phyloP scores from a whole-genome alignment of 495 filamentous ascomycete species.

The Lophiotrema nucula region DNA sequence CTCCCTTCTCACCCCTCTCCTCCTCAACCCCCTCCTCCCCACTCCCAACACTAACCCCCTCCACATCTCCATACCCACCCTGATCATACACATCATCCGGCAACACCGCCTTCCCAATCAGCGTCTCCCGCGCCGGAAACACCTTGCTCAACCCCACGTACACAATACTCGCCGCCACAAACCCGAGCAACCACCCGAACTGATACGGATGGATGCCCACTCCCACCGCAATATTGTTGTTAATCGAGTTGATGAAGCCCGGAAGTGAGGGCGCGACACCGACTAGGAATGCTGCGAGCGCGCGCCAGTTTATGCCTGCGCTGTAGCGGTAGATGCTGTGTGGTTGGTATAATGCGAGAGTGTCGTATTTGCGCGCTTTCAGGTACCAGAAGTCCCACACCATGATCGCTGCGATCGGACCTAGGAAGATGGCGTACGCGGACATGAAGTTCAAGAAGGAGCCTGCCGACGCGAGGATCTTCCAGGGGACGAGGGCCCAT shows the following conservation, averaged over 20 bases:
- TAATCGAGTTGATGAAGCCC: constrained; percentile 54
- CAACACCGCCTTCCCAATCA: constrained; percentile 41
- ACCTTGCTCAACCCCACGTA: constrained; percentile 46
- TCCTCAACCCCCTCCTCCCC: constrained; percentile 14
- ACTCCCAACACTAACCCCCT: constrained; percentile 26
- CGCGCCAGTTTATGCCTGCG: constrained; percentile 64
- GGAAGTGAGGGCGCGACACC: constrained; percentile 63
- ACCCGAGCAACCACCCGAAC: constrained; percentile 59
- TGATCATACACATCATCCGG: constrained; percentile 37
- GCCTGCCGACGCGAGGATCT: constrained; percentile 57
- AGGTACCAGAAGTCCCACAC: constrained; percentile 67
- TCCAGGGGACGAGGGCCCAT: constrained; percentile 63
- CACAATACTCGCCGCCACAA: constrained; percentile 48
- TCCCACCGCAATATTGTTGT: constrained; percentile 46
- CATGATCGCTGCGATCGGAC: constrained; percentile 67
- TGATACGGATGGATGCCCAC: constrained; percentile 53
- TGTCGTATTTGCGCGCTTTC: constrained; percentile 60
- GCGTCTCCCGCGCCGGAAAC: constrained; percentile 44
- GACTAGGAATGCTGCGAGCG: constrained; percentile 60
- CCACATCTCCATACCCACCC: constrained; percentile 17
- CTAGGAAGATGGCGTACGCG: constrained; percentile 62
- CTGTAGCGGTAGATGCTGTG: constrained; percentile 55
- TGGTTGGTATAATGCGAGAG: constrained; percentile 56
- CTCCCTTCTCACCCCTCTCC: constrained; percentile 17
- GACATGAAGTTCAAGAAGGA: constrained; percentile 61